A percentile compares a stretch with the other conserved stretches of the same genome.
These are phyloP conservation scores for Acacia acuminata DNA, from an alignment of 306 rosid species.

Conservation along the genomic window DNA sequence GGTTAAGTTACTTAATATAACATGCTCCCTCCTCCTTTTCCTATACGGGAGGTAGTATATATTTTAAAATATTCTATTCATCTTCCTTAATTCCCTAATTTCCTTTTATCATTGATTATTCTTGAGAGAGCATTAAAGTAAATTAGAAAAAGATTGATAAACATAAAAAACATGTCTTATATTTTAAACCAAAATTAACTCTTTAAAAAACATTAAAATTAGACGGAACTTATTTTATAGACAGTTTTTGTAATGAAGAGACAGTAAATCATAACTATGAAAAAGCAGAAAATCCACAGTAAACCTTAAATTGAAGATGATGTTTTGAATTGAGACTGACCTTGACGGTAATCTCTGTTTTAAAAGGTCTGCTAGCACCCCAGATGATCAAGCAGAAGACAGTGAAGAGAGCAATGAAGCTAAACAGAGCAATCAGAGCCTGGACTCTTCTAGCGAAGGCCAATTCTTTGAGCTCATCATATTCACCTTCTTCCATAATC, in stretches of 20 bases:
- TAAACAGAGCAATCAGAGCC: conserved; percentile 60
- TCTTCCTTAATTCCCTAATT: too few relatives aligned
- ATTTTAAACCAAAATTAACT: too few relatives aligned
- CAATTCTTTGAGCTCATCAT: conserved; percentile 67
- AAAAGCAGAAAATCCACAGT: not conserved
- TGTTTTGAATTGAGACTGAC: conserved; percentile 36
- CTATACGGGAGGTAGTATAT: too few relatives aligned
- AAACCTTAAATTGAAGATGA: not conserved
- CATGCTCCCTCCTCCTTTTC: too few relatives aligned
- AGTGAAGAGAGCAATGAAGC: conserved; percentile 67
- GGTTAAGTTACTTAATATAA: too few relatives aligned
- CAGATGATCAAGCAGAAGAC: conserved; percentile 88
- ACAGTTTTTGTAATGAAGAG: not conserved
- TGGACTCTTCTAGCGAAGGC: conserved; percentile 61
- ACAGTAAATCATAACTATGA: not conserved
- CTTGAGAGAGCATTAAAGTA: too few relatives aligned
- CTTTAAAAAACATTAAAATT: too few relatives aligned
- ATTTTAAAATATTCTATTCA: too few relatives aligned
- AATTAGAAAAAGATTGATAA: too few relatives aligned
- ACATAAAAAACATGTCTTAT: too few relatives aligned
- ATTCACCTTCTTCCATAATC: conserved; percentile 86
- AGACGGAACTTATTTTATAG: not conserved
- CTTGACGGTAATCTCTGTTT: conserved; percentile 63
- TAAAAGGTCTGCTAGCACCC: conserved; percentile 91
- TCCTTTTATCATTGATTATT: too few relatives aligned